These are phyloP conservation scores for Cicer pinnatifidum DNA, from an alignment of 306 rosid genomes.

Conservation along the genomic window DNA sequence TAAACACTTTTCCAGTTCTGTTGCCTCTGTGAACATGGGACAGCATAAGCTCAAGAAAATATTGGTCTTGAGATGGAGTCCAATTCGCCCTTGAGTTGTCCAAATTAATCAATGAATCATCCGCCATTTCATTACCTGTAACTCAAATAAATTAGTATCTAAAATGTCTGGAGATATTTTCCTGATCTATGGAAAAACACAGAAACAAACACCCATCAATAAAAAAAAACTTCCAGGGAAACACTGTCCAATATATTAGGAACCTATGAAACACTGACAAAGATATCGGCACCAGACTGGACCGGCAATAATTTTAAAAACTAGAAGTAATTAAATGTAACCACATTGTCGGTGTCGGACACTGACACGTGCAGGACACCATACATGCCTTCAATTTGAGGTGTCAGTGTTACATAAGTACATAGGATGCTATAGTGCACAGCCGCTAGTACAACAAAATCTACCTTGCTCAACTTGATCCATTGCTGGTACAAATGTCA, in stretches of 20 bases:
- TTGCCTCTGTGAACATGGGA: slow-evolving; percentile 58
- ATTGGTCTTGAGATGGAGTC: slow-evolving; percentile 63
- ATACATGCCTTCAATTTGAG: no score
- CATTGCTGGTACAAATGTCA: slow-evolving; percentile 5
- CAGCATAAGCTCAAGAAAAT: slow-evolving; percentile 57
- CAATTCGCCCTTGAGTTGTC: slow-evolving; percentile 59
- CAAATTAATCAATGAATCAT: slow-evolving; percentile 38
- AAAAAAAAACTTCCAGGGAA: not conserved
- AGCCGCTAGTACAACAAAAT: slow-evolving; percentile 16
- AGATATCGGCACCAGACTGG: no score
- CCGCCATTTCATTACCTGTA: slow-evolving; percentile 56
- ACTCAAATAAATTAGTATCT: slow-evolving; percentile 20
- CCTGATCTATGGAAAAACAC: not conserved
- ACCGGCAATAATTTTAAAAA: no score
- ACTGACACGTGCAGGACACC: no score
- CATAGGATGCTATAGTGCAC: slow-evolving; percentile 2
- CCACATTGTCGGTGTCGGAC: no score
- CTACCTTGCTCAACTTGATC: slow-evolving; percentile 23
- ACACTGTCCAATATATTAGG: not conserved
- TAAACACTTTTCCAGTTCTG: slow-evolving; percentile 53
- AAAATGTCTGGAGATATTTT: slow-evolving; percentile 25
- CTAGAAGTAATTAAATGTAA: no score
- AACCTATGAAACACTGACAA: not conserved
- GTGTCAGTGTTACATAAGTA: no score
- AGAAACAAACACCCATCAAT: not conserved